Base-by-base conservation (phyloP, 306 rosid species). In the Pterocarpus macrocarpus region DNA sequence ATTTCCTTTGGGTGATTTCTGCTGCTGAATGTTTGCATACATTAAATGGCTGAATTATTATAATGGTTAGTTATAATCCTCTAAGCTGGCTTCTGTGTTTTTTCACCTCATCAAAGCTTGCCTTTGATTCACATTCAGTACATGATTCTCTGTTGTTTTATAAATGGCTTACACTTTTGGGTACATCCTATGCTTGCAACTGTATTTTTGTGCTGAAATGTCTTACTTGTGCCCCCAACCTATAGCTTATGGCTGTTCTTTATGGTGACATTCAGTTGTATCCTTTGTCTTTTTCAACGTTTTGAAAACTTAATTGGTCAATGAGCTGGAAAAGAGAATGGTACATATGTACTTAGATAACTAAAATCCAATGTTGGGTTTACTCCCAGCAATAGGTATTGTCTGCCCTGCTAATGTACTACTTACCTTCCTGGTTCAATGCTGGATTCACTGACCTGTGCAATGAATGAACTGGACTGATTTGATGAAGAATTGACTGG, bases 21-120 rank as follows among this genome's bases (percentile, higher is more conserved):
- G 17, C 56, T 57, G 13, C 22, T 55, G 22, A 41, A 28, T 9
- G 81, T 43, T 50, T 38, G 56, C 73, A 33, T 8, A 15, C 14
- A 75, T 65, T 43, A 64, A 34, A 64, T 49, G 47, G 49, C 34
- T 76, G 47, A 45, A 56, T 73, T 56, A 56, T 73, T 12, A 44
- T 44, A 13, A 35, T 52, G 45, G n/a, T 22, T 0, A 22, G 28
- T 22, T 22, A 22, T 22, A 22, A 22, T 22, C 28, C 28, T 22
- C 28, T 22, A 22, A 22, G 28, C 28, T 22, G 28, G 28, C 28
- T 22, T 22, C 28, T 22, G 28, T 22, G 28, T 22, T 22, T 22
- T 22, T 22, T 22, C 28, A 22, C 28, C 28, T 22, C 28, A 22
- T 22, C 28, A 22, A 22, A 22, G 28, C 28, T 22, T 22, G 28